phyloP scores from a whole-genome alignment of 2,329 filamentous ascomycete genomes.

The Orbilia oligospora region DNA sequence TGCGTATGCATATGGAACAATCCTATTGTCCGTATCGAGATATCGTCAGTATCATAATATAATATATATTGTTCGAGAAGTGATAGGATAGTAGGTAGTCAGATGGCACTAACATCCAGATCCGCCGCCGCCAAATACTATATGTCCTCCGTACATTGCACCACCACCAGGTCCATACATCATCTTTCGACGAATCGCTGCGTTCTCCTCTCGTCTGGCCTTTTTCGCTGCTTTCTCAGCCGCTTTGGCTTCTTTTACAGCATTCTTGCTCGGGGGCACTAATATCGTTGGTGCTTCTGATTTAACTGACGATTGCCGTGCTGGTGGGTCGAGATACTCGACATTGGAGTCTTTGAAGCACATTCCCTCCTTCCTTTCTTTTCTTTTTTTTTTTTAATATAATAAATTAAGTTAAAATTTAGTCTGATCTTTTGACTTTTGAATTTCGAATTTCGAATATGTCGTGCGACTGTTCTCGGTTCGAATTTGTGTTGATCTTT shows the following conservation, averaged over 20 bases:
- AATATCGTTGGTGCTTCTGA: constrained; percentile 2
- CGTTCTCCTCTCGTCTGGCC: background rate
- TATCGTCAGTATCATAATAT: too few species aligned
- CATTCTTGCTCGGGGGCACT: background rate
- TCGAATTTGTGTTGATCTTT: too few species aligned
- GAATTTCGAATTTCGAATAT: too few species aligned
- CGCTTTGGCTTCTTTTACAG: background rate
- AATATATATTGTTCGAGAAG: background rate
- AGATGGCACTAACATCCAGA: too few species aligned
- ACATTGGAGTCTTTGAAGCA: constrained; percentile 32
- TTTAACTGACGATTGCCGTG: constrained; percentile 6
- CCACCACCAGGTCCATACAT: constrained; percentile 19
- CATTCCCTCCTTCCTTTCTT: background rate
- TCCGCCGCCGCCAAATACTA: background rate
- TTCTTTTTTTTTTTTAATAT: too few species aligned
- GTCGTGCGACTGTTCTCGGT: too few species aligned
- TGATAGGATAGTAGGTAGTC: too few species aligned
- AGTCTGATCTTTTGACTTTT: too few species aligned
- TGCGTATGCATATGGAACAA: background rate
- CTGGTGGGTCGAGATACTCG: constrained; percentile 32
- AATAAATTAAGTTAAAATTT: too few species aligned
- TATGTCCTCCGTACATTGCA: constrained; percentile 5
- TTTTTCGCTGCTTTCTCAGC: constrained; percentile 1
- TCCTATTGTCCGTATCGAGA: background rate
- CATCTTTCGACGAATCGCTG: constrained; percentile 13